Base-by-base conservation (phyloP, 2,329 filamentous ascomycete genomes). In the Podosphaera leucotricha region DNA sequence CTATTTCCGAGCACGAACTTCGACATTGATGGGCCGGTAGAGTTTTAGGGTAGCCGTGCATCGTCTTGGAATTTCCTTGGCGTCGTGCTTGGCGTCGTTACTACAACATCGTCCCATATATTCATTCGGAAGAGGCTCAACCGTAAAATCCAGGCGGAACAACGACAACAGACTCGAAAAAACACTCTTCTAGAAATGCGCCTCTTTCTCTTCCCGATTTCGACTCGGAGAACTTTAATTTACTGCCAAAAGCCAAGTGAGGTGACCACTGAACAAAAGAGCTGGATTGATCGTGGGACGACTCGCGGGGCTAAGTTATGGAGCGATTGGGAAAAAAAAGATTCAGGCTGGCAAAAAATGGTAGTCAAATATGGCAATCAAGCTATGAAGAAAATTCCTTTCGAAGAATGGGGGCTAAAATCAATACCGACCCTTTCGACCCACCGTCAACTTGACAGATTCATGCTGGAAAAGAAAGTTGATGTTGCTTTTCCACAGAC, bases 381-480 rank as follows among this genome's bases (percentile, higher is more conserved):
- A 41, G 75, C 83, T 15, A 72, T 98, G 48, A 77, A 82, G 54
- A 75, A 83, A 49, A 92, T 98, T 55, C 82, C 90, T 2, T 94
- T 82, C 59, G 82, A 95, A 62, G 90, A 98, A 77, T 98, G 90
- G 90, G 85, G 83, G 0, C 68, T 98, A 52, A 95, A 95, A 64
- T 92, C 84, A 30, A 77, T 98, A 43, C 90, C 90, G 38, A 78
- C 86, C 19, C 66, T 92, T 52, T 83, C 76, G 37, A 65, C 73
- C 46, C 70, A 73, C 51, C 69, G 75, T 46, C 69, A 72, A 52
- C 65, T 71, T 41, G 75, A 81, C 43, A 74, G 80, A 53, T 55
- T 75, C 19, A 60, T 72, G 43, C 72, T 71, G 33, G 67, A 70
- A 50, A 70, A 75, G 43, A 75, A 72, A 53, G 72, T 83, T 48